Evolutionary conservation across 495 filamentous ascomycete species (phyloP).

Genomic region (Lineolata rhizophorae): DNA sequence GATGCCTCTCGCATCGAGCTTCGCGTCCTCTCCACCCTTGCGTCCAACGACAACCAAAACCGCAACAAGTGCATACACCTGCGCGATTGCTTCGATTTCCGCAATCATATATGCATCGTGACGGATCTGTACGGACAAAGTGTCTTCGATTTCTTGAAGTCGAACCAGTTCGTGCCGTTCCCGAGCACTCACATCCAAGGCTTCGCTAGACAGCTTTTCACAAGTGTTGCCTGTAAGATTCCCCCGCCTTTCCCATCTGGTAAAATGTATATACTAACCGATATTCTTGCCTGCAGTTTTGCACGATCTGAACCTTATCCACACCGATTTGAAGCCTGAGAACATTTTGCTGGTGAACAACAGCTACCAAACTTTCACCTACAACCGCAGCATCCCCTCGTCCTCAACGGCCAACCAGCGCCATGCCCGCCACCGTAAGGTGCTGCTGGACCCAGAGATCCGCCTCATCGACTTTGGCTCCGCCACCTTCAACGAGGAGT

Average conservation of each 20-base stretch:
- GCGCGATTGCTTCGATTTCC: constrained; percentile 90
- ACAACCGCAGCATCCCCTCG: constrained; percentile 84
- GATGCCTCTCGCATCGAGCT: constrained; percentile 95
- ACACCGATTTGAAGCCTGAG: constrained; percentile 94
- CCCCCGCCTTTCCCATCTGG: constrained; percentile 1
- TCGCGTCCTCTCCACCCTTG: constrained; percentile 71
- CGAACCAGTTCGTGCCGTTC: constrained; percentile 84
- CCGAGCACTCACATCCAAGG: constrained; percentile 97
- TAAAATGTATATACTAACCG: constrained; percentile 12
- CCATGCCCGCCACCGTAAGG: constrained; percentile 65
- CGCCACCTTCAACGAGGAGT: constrained; percentile 95
- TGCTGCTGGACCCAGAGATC: constrained; percentile 88
- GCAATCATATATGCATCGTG: constrained; percentile 97
- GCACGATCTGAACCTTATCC: constrained; percentile 92
- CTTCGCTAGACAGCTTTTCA: constrained; percentile 87
- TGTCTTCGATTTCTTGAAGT: constrained; percentile 95
- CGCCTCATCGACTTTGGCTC: constrained; percentile 95
- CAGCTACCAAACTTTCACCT: constrained; percentile 86
- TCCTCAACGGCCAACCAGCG: constrained; percentile 56
- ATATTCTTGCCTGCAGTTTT: constrained; percentile 52
- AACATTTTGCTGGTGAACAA: constrained; percentile 89
- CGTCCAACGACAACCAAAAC: constrained; percentile 76
- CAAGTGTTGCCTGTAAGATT: constrained; percentile 89
- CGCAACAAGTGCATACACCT: constrained; percentile 94
- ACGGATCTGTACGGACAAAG: constrained; percentile 91